Evolutionary conservation across 176 grass and related monocot species (phyloP).

Genomic region (Saccharum officinarum): DNA sequence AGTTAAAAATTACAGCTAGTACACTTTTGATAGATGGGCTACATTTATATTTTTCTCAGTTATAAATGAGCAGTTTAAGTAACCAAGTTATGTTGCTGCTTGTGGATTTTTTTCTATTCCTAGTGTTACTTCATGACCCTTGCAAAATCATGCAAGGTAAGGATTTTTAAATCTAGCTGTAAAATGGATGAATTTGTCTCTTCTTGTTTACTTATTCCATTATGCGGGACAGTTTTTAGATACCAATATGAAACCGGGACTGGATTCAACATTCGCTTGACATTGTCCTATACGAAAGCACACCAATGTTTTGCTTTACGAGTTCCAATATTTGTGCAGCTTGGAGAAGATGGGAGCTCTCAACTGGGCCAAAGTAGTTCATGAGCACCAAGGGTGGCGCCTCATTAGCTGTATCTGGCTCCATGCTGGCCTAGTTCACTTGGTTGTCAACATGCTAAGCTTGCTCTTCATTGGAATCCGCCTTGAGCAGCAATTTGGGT

Average conservation of each 20-base stretch:
- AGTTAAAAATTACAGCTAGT: background rate
- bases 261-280: background rate
- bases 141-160: background rate
- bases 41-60: background rate
- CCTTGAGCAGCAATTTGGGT: slow-evolving; percentile 94
- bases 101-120: background rate
- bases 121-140: background rate
- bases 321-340: slow-evolving; percentile 38
- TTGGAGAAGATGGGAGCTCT: slow-evolving; percentile 90
- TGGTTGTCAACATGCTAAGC: slow-evolving; percentile 90
- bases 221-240: background rate
- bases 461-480: slow-evolving; percentile 90
- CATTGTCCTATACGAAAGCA: background rate
- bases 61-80: background rate
- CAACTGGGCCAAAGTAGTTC: slow-evolving; percentile 85
- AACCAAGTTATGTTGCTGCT: background rate
- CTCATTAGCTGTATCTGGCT: slow-evolving; percentile 83
- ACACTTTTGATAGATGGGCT: slow-evolving; percentile 1
- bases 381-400: slow-evolving; percentile 82
- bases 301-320: background rate
- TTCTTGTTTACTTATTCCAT: background rate
- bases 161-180: background rate
- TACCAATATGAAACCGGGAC: background rate
- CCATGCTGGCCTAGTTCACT: slow-evolving; percentile 84
- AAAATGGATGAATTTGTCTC: background rate